Evolutionary conservation across 139 green algal genomes (phyloP), one percentile per base, ranked within the genome.

Genomic region (Chlorella sp.): DNA sequence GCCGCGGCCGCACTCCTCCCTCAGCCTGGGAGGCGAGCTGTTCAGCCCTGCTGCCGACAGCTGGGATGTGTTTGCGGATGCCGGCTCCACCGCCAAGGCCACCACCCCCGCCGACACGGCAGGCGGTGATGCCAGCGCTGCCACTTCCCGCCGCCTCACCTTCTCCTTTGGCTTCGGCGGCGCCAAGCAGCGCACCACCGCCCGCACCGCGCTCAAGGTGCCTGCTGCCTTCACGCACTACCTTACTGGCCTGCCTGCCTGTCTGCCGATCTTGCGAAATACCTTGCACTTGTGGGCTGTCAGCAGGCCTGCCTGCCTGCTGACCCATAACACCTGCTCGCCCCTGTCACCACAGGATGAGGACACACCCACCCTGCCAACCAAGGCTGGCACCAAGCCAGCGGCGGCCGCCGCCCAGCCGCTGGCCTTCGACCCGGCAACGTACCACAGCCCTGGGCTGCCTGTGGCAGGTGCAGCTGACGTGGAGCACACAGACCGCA

Each of bases 401-500:
- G 78, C 78, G 22, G 16, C 40, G 4, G 28, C 26, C 40, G 71
- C 37, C 9, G 2, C 40, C 19, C 37, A 24, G 48, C 28, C 48
- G 1, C 15, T 18, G 3, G 64, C 37, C 26, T 40, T 88, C 14
- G 18, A 79, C 64, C 64, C 32, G 9, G 40, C 83, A 14, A 16
- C 24, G 37, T 80, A 80, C 16, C 28, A 37, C 83, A 88, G 83
- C 64, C 83, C 83, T 40, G 83, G 66, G 15, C 82, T 79, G 82
- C 61, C 61, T 18, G n/a, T 19, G 16, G n/a, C 61, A n/a, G 24
- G 53, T 4, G 61, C 64, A 21, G 28, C 16, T 36, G 61, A 64
- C 19, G 28, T 18, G 14, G 34, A 53, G 53, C 48, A 24, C 15
- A 30, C 80, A 1, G 57, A 71, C 39, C 42, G 53, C 81, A 86